These are phyloP conservation scores for Penicillium sp. DNA, from an alignment of 2,329 filamentous ascomycete genomes.

Conservation along the genomic window DNA sequence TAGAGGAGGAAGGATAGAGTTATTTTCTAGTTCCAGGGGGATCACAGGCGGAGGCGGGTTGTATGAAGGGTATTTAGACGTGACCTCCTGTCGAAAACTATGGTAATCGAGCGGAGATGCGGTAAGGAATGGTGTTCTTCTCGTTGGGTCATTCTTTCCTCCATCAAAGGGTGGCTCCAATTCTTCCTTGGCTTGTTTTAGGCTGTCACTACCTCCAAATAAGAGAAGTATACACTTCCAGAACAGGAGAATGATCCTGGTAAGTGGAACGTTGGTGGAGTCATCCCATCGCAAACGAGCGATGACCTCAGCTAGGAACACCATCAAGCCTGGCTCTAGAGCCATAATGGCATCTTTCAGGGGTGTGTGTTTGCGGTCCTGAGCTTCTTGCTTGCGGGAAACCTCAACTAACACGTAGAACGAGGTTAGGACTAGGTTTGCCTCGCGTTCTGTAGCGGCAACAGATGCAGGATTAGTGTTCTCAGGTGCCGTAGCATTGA, in stretches of 20 bases:
- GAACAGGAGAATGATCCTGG: constrained; percentile 77
- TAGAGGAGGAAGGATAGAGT: constrained; percentile 84
- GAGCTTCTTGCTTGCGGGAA: constrained; percentile 42
- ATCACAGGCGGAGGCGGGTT: constrained; percentile 83
- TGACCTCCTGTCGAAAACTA: constrained; percentile 93
- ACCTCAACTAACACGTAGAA: constrained; percentile 50
- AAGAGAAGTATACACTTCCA: constrained; percentile 91
- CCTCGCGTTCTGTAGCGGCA: constrained; percentile 45
- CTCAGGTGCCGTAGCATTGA: constrained; percentile 37
- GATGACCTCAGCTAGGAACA: constrained; percentile 72
- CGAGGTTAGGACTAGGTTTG: constrained; percentile 49
- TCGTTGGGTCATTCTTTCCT: constrained; percentile 47
- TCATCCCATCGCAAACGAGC: constrained; percentile 74
- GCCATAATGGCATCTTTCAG: constrained; percentile 50
- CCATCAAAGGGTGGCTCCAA: constrained; percentile 62
- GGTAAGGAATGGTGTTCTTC: constrained; percentile 79
- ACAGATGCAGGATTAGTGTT: constrained; percentile 38
- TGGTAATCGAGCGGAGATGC: constrained; percentile 97
- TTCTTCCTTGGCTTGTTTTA: constrained; percentile 74
- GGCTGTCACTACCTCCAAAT: constrained; percentile 78
- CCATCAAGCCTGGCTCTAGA: constrained; percentile 70
- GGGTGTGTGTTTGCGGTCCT: constrained; percentile 29
- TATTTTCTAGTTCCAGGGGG: constrained; percentile 87
- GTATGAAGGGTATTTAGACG: constrained; percentile 96
- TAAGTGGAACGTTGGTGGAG: constrained; percentile 58